Conservation (phyloP, 352 stramenopile genomes). For the Bremia lactucae region DNA sequence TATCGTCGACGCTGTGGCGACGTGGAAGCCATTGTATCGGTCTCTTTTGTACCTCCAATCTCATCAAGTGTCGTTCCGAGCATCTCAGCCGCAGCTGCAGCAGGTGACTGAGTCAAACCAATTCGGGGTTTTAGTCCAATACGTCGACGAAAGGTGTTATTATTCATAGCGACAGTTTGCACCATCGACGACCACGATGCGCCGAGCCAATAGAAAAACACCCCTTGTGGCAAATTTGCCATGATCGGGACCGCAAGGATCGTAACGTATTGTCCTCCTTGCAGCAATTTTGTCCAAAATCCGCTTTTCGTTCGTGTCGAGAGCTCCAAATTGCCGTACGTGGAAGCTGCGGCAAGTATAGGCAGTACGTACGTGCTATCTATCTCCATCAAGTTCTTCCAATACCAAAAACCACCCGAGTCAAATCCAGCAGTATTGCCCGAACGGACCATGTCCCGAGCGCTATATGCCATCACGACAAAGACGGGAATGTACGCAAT, state of each 20-base stretch:
- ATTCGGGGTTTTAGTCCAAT: slow-evolving; percentile 44
- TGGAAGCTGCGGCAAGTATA: slow-evolving; percentile 37
- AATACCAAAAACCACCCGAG: slow-evolving; percentile 48
- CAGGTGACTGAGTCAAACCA: slow-evolving; percentile 10
- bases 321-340: slow-evolving; percentile 58
- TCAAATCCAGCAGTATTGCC: slow-evolving; percentile 53
- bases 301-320: slow-evolving; percentile 34
- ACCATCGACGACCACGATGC: slow-evolving; percentile 56
- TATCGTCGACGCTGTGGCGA: no score
- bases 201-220: slow-evolving; percentile 79
- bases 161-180: slow-evolving; percentile 50
- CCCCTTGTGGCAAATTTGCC: slow-evolving; percentile 43
- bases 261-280: slow-evolving; percentile 38
- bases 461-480: slow-evolving; percentile 61
- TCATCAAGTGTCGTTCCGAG: slow-evolving; percentile 8
- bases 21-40: no score
- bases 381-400: slow-evolving; percentile 52
- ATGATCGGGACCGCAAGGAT: slow-evolving; percentile 46
- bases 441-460: slow-evolving; percentile 65
- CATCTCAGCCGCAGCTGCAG: slow-evolving; percentile 9
- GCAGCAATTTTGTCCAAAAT: slow-evolving; percentile 32
- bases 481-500: slow-evolving; percentile 67
- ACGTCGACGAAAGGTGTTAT: slow-evolving; percentile 49
- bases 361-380: slow-evolving; percentile 56
- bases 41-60: neutral